phyloP scores from a whole-genome alignment of 2,329 filamentous ascomycete genomes.

The Paraphaeosphaeria minitans region DNA sequence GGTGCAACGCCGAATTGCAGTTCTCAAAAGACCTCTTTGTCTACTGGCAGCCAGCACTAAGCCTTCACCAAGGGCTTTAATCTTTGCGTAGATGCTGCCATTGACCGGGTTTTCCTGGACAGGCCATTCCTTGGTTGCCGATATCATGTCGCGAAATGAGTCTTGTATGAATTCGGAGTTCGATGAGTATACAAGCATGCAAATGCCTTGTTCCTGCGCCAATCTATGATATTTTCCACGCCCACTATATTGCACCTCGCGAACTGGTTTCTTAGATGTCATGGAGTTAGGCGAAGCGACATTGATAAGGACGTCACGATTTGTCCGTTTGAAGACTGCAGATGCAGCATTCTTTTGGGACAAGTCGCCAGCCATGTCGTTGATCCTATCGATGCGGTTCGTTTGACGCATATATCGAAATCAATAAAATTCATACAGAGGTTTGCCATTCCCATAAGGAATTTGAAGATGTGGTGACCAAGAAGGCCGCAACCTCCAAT shows the following conservation, averaged over 20 bases:
- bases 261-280: slow-evolving; percentile 7
- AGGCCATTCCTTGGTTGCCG: slow-evolving; percentile 18
- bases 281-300: slow-evolving; percentile 17
- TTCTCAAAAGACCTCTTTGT: slow-evolving; percentile 17
- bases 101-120: slow-evolving; percentile 11
- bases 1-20: slow-evolving; percentile 12
- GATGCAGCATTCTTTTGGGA: slow-evolving; percentile 6
- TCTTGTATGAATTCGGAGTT: slow-evolving; percentile 27
- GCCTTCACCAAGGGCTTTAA: slow-evolving; percentile 25
- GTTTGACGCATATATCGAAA: slow-evolving; percentile 18
- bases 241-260: slow-evolving; percentile 17
- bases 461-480: slow-evolving; percentile 25
- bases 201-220: slow-evolving; percentile 14
- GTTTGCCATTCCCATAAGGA: slow-evolving; percentile 17
- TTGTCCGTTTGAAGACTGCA: slow-evolving; percentile 7
- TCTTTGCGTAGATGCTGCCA: slow-evolving; percentile 12
- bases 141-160: slow-evolving; percentile 15
- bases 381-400: slow-evolving; percentile 14
- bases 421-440: slow-evolving; percentile 9
- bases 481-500: slow-evolving; percentile 26
- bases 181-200: slow-evolving; percentile 26
- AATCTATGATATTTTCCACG: slow-evolving; percentile 17
- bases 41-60: slow-evolving; percentile 24
- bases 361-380: slow-evolving; percentile 16
- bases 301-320: slow-evolving; percentile 18